phyloP scores from a whole-genome alignment of 257 asterid genomes.

The Gynochthodes officinalis region DNA sequence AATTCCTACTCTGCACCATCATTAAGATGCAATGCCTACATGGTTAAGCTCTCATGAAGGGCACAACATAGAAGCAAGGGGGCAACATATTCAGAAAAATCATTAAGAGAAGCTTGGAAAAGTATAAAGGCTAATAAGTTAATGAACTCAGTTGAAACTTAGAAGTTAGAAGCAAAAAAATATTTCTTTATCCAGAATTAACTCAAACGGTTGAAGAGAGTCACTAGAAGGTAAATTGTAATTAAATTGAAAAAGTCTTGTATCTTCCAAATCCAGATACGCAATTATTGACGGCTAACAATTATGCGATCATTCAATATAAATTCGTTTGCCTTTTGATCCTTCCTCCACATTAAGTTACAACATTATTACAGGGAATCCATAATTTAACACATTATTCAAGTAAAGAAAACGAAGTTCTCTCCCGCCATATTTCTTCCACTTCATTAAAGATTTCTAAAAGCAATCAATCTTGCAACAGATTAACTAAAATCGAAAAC shows the following conservation, averaged over 20 bases:
- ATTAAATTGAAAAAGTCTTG: neutral
- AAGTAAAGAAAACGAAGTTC: too few species aligned
- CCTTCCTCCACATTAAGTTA: too few species aligned
- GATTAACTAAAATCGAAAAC: neutral
- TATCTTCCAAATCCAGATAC: neutral
- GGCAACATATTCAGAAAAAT: neutral
- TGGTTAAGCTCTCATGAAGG: neutral
- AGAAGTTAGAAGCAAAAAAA: neutral
- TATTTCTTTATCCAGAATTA: neutral
- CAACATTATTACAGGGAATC: neutral
- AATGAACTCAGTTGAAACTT: neutral
- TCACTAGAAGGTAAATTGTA: neutral
- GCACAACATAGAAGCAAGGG: neutral
- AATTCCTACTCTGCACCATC: neutral
- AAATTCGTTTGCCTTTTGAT: neutral
- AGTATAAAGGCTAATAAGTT: neutral
- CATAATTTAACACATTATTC: neutral
- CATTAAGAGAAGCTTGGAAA: neutral
- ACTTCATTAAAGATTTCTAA: neutral
- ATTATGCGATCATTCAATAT: neutral
- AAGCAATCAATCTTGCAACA: neutral
- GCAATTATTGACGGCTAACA: neutral
- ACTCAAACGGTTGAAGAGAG: neutral
- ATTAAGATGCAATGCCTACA: neutral
- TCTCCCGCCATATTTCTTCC: too few species aligned